Evolutionary conservation across 1,139 yeast species (phyloP), one percentile per base, ranked within the genome.

Genomic region (Pneumocystis oryctolagi): DNA sequence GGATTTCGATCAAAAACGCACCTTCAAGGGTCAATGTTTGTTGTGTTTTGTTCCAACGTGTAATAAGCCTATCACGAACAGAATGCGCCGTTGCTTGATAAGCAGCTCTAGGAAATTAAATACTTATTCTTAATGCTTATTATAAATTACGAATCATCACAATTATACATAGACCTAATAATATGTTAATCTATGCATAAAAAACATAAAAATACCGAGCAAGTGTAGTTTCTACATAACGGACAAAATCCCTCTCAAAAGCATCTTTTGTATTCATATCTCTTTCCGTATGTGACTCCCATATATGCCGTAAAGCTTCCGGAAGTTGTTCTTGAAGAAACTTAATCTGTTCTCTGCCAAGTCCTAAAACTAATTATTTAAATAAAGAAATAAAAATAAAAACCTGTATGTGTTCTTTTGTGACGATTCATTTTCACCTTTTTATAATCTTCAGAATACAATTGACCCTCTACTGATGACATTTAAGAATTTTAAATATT

Each of bases 1-100:
- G n/a, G n/a, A 37, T 16, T n/a, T 6, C 4, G 3, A 47, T 8
- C 12, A 47, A 25, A 42, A 37, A 25, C 16, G 20, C 12, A 47
- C 55, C 20, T 25, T 83, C 83, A 63, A 86, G 75, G 25, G 97
- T 88, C 74, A 88, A 94, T 69, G 82, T 80, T 74, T 89, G 96
- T 75, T 89, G 97, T 62, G 97, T 89, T 73, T 85, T 85, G 72
- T 90, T 89, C 97, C 97, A 90, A 70, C 88, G 89, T 63, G 88
- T 79, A 69, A 89, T 80, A 71, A 90, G 77, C 62, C 85, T 84
- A 73, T 89, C 96, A 68, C 95, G 79, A 65, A 89, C 80, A 30
- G 95, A 79, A 70, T 79, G 79, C 2, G 96, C 84, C 55, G 95
- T 83, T 0, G 97, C 96, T 72, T 87, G 95, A 72, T 89, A 90